Base-by-base conservation (phyloP, 192 early-diverging fungal genomes). In the Coemansia sp. region DNA sequence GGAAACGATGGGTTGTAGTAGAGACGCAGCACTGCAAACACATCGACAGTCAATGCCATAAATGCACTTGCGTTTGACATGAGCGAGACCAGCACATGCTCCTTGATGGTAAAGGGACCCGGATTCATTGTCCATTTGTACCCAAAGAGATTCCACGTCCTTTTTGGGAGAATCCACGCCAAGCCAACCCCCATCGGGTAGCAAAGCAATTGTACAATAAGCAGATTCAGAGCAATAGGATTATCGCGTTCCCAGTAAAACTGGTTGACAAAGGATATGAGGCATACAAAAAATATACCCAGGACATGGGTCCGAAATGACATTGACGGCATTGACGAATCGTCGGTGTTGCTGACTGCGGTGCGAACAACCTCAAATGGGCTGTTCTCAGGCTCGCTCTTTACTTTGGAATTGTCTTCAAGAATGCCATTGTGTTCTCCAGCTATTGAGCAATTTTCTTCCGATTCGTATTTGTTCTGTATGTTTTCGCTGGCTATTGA, bases 241-340 rank as follows among this genome's bases (percentile, higher is more conserved):
- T 94, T 96, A 40, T 89, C 91, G 58, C 93, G 88, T 80, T 93
- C 94, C 84, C 92, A 92, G 71, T 92, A 91, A 69, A 94, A 89
- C 80, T 92, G 91, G 77, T 92, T 91, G 32, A 88, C 81, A 63
- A 83, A 83, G 11, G 89, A 89, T n/a, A 92, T 79, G 36, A 85
- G 76, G 18, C 76, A 65, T 16, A 85, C 84, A 68, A 93, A 93
- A 65, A 89, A 75, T 21, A 93, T 75, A 0, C 91, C 90, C 37
- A 91, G 85, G 11, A 91, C 78, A 83, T 85, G 84, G 16, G 88
- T 82, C 55, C 93, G 88, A 61, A 92, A 89, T 18, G 93, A 93
- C 70, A 87, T 80, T 13, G 89, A 87, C 5, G 90, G 90, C 26
- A 90, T 72, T 1, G 83, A 56, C 6, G 86, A 77, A 42, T 87